Base-by-base conservation (phyloP, 495 filamentous ascomycete species). In the Geopyxis carbonaria region DNA sequence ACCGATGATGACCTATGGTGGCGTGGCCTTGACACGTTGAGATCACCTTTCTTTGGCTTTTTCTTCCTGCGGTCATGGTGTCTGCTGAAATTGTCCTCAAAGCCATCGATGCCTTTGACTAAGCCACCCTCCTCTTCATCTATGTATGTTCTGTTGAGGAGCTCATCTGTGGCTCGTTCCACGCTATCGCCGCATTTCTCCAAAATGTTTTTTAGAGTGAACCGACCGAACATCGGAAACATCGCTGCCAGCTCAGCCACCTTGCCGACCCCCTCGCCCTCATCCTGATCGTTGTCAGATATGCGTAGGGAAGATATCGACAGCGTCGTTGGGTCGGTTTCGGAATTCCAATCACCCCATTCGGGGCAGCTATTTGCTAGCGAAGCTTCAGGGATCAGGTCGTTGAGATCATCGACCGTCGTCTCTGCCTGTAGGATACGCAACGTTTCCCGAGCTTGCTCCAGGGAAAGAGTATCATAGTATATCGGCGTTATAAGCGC, bases 31-130 rank as follows among this genome's bases (percentile, higher is more conserved):
- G 15, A 52, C 34, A 45, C n/a, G n/a, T n/a, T n/a, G n/a, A n/a
- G n/a, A n/a, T n/a, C 61, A 64, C 22, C 50, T 49, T 44, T 60
- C 70, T 22, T 58, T 68, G 58, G 63, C 75, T 44, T 60, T 39
- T 60, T 59, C 22, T 63, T 60, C 44, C 52, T 66, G 22, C 53
- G 51, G 22, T 45, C 57, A 39, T 43, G 53, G 0, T 48, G 45
- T 5, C 48, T 49, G 14, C 60, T 55, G 5, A 64, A 50, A 4
- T 61, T 62, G 7, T 66, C 63, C 19, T 63, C 65, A 49, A 94
- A 94, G 0, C 71, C 85, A 42, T 94, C 83, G 8, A 93, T 61
- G 1, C 86, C 80, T 53, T 78, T 83, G 2, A 69, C 68, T 9
- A 71, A 55, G 3, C 46, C 50, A 1, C 57, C 48, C 16, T 66